phyloP scores from a whole-genome alignment of 306 rosid species.

The Hippophae tibetana region DNA sequence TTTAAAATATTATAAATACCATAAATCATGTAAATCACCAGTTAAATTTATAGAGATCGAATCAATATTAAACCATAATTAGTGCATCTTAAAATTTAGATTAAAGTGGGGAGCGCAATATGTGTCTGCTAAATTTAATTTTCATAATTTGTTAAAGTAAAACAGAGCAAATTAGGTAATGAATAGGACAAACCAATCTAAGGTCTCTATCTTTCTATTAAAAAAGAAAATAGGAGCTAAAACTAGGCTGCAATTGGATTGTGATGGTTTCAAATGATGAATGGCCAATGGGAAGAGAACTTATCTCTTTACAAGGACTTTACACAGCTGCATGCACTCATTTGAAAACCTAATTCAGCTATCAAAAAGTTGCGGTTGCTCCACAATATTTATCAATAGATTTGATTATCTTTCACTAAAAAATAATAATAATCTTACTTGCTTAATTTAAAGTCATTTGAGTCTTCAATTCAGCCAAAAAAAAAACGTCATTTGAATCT shows the following conservation, averaged over 20 bases:
- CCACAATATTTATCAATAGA: background rate
- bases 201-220: background rate
- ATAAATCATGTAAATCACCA: background rate
- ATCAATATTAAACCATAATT: background rate
- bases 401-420: background rate
- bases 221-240: background rate
- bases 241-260: background rate
- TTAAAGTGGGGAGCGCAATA: slow-evolving; percentile 18
- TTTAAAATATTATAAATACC: no score
- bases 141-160: background rate
- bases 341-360: slow-evolving; percentile 26
- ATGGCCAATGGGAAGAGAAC: slow-evolving; percentile 17
- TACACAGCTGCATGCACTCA: slow-evolving; percentile 13
- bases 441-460: no score
- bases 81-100: background rate
- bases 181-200: slow-evolving; percentile 13
- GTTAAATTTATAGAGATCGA: background rate
- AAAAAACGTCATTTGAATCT: no score
- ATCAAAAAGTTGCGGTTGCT: slow-evolving; percentile 12
- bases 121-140: background rate
- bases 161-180: slow-evolving; percentile 20
- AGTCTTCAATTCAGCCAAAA: no score
- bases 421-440: no score
- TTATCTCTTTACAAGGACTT: slow-evolving; percentile 13
- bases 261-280: background rate